Evolutionary conservation across 2,329 filamentous ascomycete species (phyloP).

Genomic region (Trichoderma aggressivum): DNA sequence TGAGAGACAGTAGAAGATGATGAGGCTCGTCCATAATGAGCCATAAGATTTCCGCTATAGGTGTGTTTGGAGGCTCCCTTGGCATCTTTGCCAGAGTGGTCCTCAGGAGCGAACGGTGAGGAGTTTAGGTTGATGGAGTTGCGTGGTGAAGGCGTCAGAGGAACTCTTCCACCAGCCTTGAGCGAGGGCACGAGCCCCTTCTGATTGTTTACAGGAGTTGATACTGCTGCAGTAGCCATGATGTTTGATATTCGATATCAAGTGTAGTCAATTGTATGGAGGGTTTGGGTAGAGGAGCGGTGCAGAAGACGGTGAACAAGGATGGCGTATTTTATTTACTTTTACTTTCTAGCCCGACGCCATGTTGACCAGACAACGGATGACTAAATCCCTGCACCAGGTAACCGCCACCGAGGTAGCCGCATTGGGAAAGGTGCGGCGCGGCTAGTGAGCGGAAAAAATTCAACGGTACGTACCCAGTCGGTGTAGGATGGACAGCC

Average conservation of each 20-base stretch:
- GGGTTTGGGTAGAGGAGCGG: conserved; percentile 6
- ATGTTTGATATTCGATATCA: conserved; percentile 21
- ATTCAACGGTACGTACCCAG: conserved; percentile 12
- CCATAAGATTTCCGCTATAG: conserved; percentile 74
- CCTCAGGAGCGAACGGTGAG: conserved; percentile 76
- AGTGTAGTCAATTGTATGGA: conserved; percentile 8
- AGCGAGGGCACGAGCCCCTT: conserved; percentile 87
- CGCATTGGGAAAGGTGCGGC: neutral
- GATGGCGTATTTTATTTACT: conserved; percentile 45
- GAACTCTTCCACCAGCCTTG: conserved; percentile 91
- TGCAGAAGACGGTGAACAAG: conserved; percentile 22
- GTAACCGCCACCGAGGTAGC: conserved; percentile 2
- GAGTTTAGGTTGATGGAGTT: conserved; percentile 58
- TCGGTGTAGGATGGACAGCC: conserved; percentile 9
- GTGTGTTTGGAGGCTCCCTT: conserved; percentile 65
- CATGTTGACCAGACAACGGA: conserved; percentile 37
- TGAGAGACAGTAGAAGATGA: conserved; percentile 59
- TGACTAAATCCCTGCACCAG: conserved; percentile 20
- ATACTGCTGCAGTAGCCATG: conserved; percentile 80
- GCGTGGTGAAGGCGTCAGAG: conserved; percentile 86
- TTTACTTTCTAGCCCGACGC: conserved; percentile 32
- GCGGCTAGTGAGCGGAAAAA: neutral
- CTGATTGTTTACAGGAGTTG: conserved; percentile 93
- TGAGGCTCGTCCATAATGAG: conserved; percentile 69
- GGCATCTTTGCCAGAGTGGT: conserved; percentile 48